Evolutionary conservation across 1,284 basidiomycete species (phyloP).

Genomic region (Apiotrichum domesticum): DNA sequence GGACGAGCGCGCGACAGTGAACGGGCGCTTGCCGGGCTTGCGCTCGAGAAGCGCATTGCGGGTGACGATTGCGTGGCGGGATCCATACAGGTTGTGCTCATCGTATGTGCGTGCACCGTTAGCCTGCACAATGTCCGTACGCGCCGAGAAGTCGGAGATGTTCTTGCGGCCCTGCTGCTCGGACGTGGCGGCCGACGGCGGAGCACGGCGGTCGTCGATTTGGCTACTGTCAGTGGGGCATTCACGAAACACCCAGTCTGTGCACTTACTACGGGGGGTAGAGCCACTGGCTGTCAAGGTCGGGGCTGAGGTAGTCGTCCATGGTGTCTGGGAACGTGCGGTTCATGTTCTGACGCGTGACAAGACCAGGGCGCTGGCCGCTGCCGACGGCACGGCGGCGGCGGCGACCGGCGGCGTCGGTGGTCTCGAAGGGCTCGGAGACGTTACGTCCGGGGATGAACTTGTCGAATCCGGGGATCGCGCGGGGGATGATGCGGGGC

Average conservation of each 20-base stretch:
- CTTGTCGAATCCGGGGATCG: constrained; percentile 10
- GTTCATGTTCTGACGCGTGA: neutral
- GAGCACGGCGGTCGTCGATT: constrained; percentile 21
- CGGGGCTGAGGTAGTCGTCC: constrained; percentile 19
- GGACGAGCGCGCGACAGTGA: constrained; percentile 66
- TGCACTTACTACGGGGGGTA: constrained; percentile 24
- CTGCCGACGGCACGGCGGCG: neutral
- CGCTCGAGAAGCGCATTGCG: constrained; percentile 58
- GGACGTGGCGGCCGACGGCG: constrained; percentile 16
- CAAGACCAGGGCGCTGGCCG: neutral
- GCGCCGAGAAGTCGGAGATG: constrained; percentile 31
- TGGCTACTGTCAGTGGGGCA: constrained; percentile 3
- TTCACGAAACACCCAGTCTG: neutral
- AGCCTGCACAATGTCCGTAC: constrained; percentile 54
- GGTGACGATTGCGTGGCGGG: constrained; percentile 63
- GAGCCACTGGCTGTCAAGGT: constrained; percentile 23
- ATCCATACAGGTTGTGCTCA: constrained; percentile 60
- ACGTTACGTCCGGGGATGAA: constrained; percentile 22
- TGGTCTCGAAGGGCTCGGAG: constrained; percentile 6
- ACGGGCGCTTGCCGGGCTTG: constrained; percentile 56
- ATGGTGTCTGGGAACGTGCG: constrained; percentile 2
- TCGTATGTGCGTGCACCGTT: constrained; percentile 63
- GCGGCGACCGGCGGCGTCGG: neutral
- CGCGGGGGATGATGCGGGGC: constrained; percentile 15
- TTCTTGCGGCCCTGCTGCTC: constrained; percentile 17